phyloP scores from a whole-genome alignment of 495 filamentous ascomycete genomes.

The Podospora pseudopauciseta region DNA sequence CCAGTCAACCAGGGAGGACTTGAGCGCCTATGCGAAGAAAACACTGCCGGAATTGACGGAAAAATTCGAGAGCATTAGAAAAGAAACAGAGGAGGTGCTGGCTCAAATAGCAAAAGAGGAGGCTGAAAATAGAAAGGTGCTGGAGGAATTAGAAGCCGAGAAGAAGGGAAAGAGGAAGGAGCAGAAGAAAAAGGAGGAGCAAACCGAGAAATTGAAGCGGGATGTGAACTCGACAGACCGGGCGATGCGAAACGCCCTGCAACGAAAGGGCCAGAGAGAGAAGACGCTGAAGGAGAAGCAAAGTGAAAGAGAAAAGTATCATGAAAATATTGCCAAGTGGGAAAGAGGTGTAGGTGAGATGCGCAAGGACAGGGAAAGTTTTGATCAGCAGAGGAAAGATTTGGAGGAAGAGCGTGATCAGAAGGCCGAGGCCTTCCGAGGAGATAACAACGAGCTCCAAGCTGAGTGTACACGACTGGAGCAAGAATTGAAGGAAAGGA shows the following conservation, averaged over 20 bases:
- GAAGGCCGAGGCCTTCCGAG: slow-evolving; percentile 33
- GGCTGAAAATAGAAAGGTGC: slow-evolving; percentile 60
- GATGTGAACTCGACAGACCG: slow-evolving; percentile 78
- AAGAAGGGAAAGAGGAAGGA: slow-evolving; percentile 70
- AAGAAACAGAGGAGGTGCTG: slow-evolving; percentile 61
- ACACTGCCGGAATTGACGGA: slow-evolving; percentile 59
- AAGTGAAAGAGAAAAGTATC: slow-evolving; percentile 55
- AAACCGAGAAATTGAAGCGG: slow-evolving; percentile 72
- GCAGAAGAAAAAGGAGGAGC: slow-evolving; percentile 81
- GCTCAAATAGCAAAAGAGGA: slow-evolving; percentile 58
- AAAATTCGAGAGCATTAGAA: slow-evolving; percentile 65
- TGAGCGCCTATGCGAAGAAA: slow-evolving; percentile 41
- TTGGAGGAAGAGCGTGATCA: slow-evolving; percentile 41
- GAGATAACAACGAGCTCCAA: slow-evolving; percentile 30
- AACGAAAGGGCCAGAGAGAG: slow-evolving; percentile 74
- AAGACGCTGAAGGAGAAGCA: slow-evolving; percentile 72
- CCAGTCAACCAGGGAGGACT: slow-evolving; percentile 45
- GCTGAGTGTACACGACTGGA: slow-evolving; percentile 41
- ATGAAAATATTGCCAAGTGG: slow-evolving; percentile 55
- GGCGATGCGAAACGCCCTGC: slow-evolving; percentile 77
- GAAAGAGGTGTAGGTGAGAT: slow-evolving; percentile 52
- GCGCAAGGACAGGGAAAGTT: slow-evolving; percentile 38
- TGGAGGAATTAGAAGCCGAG: slow-evolving; percentile 68
- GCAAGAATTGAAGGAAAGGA: slow-evolving; percentile 46
- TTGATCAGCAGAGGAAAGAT: slow-evolving; percentile 43